A percentile compares a stretch with the other conserved stretches of the same genome.
These are phyloP conservation scores for Xylariaceae sp. DNA, from an alignment of 2,329 filamentous ascomycete genomes.

Conservation along the genomic window DNA sequence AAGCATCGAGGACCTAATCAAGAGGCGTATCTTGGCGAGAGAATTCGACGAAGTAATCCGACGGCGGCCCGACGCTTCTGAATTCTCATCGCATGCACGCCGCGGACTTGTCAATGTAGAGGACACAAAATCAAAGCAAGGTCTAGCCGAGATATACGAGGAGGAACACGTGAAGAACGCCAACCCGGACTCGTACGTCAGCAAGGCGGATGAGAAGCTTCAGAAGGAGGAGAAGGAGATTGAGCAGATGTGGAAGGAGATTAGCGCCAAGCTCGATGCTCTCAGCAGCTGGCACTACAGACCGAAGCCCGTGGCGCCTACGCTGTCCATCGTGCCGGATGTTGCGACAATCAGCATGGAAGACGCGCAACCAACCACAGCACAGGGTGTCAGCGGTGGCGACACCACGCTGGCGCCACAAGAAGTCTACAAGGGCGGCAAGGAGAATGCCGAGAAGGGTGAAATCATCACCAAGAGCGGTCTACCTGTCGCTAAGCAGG, in stretches of 20 bases:
- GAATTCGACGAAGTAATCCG: conserved; percentile 91
- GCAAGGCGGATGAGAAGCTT: conserved; percentile 75
- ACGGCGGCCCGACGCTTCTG: conserved; percentile 69
- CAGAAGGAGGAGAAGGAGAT: conserved; percentile 80
- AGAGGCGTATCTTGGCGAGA: conserved; percentile 79
- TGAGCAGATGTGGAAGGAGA: conserved; percentile 72
- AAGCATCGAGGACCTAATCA: conserved; percentile 88
- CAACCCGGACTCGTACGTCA: conserved; percentile 74
- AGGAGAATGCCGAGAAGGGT: conserved; percentile 55
- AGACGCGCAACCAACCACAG: conserved; percentile 82
- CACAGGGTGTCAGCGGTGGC: conserved; percentile 63
- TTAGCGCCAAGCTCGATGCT: conserved; percentile 76
- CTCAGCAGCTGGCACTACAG: conserved; percentile 94
- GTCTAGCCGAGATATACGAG: conserved; percentile 89
- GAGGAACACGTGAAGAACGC: conserved; percentile 76
- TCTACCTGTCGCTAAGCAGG: conserved; percentile 70
- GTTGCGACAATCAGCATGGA: conserved; percentile 92
- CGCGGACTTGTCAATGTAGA: conserved; percentile 76
- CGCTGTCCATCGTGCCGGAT: conserved; percentile 80
- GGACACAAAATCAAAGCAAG: conserved; percentile 80
- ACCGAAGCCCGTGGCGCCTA: conserved; percentile 76
- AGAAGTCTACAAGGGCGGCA: conserved; percentile 82
- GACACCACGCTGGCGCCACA: conserved; percentile 83
- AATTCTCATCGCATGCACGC: conserved; percentile 52
- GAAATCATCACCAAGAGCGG: conserved; percentile 76